Evolutionary conservation across 75 land plant genomes (phyloP).

Genomic region (Adiantum capillusveneris): DNA sequence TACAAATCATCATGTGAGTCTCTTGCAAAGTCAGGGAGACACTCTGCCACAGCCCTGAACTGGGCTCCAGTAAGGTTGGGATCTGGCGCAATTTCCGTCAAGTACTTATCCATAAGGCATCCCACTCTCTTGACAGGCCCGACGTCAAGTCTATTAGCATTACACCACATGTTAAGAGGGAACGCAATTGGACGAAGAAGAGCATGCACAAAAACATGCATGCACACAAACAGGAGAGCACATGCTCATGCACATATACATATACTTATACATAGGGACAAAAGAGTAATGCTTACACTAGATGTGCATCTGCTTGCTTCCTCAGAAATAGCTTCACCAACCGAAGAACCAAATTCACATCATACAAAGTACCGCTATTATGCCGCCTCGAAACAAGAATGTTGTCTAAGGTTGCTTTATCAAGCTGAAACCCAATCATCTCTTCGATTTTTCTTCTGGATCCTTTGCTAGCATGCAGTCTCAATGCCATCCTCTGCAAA

Average conservation of each 20-base stretch:
- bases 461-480: slow-evolving; percentile 35
- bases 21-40: slow-evolving; percentile 71
- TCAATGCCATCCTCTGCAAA: slow-evolving; percentile 41
- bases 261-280: not conserved
- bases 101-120: slow-evolving; percentile 58
- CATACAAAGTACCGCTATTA: slow-evolving; percentile 43
- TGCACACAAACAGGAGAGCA: no score
- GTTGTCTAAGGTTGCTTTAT: slow-evolving; percentile 75
- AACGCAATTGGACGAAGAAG: not conserved
- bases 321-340: slow-evolving; percentile 45
- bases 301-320: slow-evolving; percentile 2
- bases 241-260: not conserved
- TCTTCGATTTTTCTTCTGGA: slow-evolving; percentile 50
- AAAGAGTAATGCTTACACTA: slow-evolving; percentile 1
- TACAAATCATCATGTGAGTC: slow-evolving; percentile 63
- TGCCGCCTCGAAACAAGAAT: slow-evolving; percentile 50
- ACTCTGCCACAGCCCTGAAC: slow-evolving; percentile 41
- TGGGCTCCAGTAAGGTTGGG: slow-evolving; percentile 54
- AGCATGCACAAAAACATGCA: not conserved
- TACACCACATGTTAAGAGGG: not conserved
- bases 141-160: not conserved
- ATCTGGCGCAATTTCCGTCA: slow-evolving; percentile 89
- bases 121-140: slow-evolving; percentile 41
- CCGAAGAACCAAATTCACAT: slow-evolving; percentile 69
- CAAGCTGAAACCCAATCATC: slow-evolving; percentile 81